Evolutionary conservation across 2,329 filamentous ascomycete species (phyloP).

Genomic region (Penicillium digitatum): DNA sequence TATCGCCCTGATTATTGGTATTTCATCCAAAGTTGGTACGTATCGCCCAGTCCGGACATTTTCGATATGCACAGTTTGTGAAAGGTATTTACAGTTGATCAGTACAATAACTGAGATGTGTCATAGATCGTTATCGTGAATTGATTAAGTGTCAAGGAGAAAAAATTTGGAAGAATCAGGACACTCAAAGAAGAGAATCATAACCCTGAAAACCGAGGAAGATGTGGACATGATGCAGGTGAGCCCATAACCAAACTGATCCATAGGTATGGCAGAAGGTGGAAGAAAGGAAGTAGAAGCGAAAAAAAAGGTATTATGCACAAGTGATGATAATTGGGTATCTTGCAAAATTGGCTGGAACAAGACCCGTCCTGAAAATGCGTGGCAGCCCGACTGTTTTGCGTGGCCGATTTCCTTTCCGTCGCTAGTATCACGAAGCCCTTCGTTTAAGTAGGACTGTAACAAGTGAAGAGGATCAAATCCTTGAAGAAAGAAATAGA

Average conservation of each 20-base stretch:
- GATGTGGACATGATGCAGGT: neutral
- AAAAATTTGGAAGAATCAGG: neutral
- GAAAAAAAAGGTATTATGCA: neutral
- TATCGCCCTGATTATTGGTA: too few relatives aligned
- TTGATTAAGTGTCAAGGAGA: neutral
- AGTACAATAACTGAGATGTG: neutral
- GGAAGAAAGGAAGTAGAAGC: too few relatives aligned
- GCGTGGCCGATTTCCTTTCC: neutral
- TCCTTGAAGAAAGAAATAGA: neutral
- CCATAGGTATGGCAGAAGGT: neutral
- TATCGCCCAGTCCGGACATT: neutral
- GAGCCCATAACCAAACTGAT: neutral
- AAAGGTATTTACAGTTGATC: neutral
- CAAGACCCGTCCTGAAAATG: slow-evolving; percentile 1
- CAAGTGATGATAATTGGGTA: slow-evolving; percentile 2
- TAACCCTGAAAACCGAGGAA: neutral
- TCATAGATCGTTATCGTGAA: neutral
- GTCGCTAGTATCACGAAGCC: neutral
- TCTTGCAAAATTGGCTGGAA: slow-evolving; percentile 7
- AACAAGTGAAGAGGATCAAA: neutral
- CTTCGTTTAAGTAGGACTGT: neutral
- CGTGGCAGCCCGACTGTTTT: neutral
- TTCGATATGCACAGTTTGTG: neutral
- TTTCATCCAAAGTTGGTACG: too few relatives aligned
- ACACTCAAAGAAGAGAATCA: neutral